A percentile compares a stretch with the other conserved stretches of the same genome.
Evolutionary conservation across 306 rosid genomes (phyloP).

Genomic region (Ochetophila trinervis): DNA sequence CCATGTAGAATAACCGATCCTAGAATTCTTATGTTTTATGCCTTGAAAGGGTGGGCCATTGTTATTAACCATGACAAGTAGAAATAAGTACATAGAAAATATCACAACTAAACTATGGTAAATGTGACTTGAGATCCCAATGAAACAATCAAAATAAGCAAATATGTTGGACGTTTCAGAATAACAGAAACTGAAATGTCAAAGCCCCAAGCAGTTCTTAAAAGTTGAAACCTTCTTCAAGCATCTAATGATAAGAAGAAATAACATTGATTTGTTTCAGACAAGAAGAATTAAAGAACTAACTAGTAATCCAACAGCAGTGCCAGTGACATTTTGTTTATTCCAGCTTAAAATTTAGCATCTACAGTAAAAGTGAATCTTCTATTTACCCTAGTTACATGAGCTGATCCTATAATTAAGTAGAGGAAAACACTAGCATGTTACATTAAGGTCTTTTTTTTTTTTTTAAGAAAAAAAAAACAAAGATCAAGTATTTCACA

Average conservation of each 20-base stretch:
- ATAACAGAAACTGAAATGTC: background rate
- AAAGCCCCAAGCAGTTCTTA: background rate
- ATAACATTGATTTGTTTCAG: background rate
- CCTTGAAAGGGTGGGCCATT: slow-evolving; percentile 73
- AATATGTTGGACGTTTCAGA: background rate
- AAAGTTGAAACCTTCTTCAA: background rate
- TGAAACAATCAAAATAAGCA: background rate
- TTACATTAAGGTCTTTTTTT: background rate
- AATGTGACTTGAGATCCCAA: background rate
- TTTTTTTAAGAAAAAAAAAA: no score
- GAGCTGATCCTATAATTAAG: slow-evolving; percentile 63
- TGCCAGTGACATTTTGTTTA: slow-evolving; percentile 39
- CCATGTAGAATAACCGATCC: slow-evolving; percentile 74
- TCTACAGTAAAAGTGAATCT: slow-evolving; percentile 52
- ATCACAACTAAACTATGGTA: background rate
- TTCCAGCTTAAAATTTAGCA: slow-evolving; percentile 35
- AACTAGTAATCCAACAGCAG: slow-evolving; percentile 46
- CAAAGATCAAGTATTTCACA: no score
- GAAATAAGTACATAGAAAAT: background rate
- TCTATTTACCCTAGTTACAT: slow-evolving; percentile 49
- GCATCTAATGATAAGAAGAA: background rate
- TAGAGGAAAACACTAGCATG: background rate
- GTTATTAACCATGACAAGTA: slow-evolving; percentile 41
- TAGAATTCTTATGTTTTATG: slow-evolving; percentile 59
- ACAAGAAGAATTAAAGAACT: slow-evolving; percentile 15